Base-by-base conservation (phyloP, 2,329 filamentous ascomycete genomes). In the Tolypocladium paradoxum region DNA sequence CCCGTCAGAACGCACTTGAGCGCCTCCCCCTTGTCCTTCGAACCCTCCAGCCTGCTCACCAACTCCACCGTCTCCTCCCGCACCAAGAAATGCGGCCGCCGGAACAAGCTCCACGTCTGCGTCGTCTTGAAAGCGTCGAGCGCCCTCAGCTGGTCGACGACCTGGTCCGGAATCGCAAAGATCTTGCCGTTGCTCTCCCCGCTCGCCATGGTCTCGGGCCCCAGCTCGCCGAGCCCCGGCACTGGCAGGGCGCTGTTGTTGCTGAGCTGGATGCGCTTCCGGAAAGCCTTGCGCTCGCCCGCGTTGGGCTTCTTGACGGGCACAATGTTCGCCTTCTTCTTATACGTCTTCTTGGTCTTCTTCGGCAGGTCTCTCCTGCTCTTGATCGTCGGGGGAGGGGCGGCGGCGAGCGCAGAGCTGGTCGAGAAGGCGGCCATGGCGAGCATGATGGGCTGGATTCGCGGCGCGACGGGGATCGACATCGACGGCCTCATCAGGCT, bases 191-290 rank as follows among this genome's bases (percentile, higher is more conserved):
- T 72, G 50, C 80, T 78, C 35, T 75, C 73, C 33, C 73, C 69
- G 52, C 78, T 73, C 20, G 77, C 68, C 70, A 85, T 72, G 45
- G 76, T 79, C 57, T 78, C 73, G 11, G 70, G 65, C 14, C 71
- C 76, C 52, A 95, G 65, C 49, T 85, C 78, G 55, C 77, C 71
- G 60, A 95, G 75, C 12, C 82, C 87, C 27, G 75, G 66, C 8
- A 97, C 86, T 55, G 85, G 82, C 37, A 96, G 74, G 49, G 93
- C 93, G 72, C 96, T 97, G 69, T 88, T 87, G 73, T 97, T 99
- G 76, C 87, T 92, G 56, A 99, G 82, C 55, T 95, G 84, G 63
- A 99, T 88, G 61, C 88, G 84, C 75, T 95, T 96, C 59, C 90
- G 84, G 66, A 88, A 76, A 31, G 88, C 88, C 72, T 90, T 95